Evolutionary conservation across 2,329 filamentous ascomycete genomes (phyloP).

Genomic region (Hymenotorrendiella dingleyae): DNA sequence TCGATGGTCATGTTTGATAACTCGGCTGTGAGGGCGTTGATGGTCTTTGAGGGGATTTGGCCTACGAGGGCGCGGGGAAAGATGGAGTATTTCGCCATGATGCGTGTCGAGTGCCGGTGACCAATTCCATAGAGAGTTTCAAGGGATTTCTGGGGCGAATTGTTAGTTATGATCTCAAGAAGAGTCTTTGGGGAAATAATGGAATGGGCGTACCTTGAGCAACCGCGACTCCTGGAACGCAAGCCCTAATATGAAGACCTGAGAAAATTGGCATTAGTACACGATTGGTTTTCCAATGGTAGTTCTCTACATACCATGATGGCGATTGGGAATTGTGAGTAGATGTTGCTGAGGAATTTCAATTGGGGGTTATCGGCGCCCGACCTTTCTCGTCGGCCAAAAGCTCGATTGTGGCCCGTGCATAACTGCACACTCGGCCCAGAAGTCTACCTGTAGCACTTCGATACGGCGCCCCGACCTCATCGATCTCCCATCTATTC

Average conservation of each 20-base stretch:
- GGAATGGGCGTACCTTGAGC: conserved; percentile 69
- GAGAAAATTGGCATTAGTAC: conserved; percentile 10
- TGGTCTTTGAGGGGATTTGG: conserved; percentile 65
- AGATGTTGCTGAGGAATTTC: conserved; percentile 2
- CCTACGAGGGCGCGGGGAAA: conserved; percentile 77
- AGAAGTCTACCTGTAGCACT: no score
- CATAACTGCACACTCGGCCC: no score
- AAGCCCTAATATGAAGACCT: conserved; percentile 76
- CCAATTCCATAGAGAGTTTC: conserved; percentile 84
- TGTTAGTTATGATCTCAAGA: conserved; percentile 7
- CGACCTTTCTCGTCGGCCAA: neutral
- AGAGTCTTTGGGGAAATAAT: no score
- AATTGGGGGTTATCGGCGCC: neutral
- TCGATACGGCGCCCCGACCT: no score
- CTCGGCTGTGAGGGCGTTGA: conserved; percentile 77
- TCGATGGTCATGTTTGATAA: conserved; percentile 91
- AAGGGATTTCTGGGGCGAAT: conserved; percentile 58
- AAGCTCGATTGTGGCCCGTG: no score
- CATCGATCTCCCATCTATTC: no score
- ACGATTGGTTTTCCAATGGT: neutral
- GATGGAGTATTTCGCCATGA: conserved; percentile 86
- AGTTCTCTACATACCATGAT: conserved; percentile 22
- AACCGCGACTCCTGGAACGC: conserved; percentile 80
- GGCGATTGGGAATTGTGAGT: conserved; percentile 1
- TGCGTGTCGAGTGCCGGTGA: conserved; percentile 57